Evolutionary conservation across 2,329 filamentous ascomycete species (phyloP).

Genomic region (Zymoseptoria pseudotritici): DNA sequence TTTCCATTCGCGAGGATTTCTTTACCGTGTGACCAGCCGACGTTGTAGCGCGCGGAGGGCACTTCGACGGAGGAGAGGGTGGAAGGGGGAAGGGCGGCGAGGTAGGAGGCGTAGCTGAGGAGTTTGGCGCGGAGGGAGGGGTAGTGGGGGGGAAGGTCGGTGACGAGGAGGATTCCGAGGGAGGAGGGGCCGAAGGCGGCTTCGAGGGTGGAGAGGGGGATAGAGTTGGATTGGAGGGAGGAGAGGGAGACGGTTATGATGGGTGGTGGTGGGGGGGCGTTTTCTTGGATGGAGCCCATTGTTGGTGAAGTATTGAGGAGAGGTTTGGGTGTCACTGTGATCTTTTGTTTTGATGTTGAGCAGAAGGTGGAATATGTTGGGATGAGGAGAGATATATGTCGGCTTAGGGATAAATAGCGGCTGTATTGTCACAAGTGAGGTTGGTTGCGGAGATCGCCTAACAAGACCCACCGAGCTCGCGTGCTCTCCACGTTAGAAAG

Average conservation of each 20-base stretch:
- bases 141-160: constrained; percentile 70
- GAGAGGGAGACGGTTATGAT: constrained; percentile 43
- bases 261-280: constrained; percentile 5
- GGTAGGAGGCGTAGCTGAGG: constrained; percentile 80
- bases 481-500: neutral
- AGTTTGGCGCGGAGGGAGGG: constrained; percentile 62
- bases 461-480: neutral
- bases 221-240: constrained; percentile 38
- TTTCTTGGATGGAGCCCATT: constrained; percentile 10
- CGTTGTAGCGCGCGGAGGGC: constrained; percentile 50
- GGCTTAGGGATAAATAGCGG: neutral
- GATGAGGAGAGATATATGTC: neutral
- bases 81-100: constrained; percentile 67
- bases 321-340: neutral
- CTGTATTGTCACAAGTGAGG: neutral
- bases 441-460: neutral
- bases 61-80: constrained; percentile 60
- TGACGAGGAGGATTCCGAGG: constrained; percentile 88
- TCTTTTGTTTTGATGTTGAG: neutral
- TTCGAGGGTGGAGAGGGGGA: constrained; percentile 62
- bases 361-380: neutral
- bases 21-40: constrained; percentile 74
- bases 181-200: constrained; percentile 85
- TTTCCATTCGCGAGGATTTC: constrained; percentile 72
- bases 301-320: neutral